Percentiles rank a stretch among this genome's conserved stretches.
phyloP scores from a whole-genome alignment of 2,329 filamentous ascomycete species.

The Aaosphaeria pasadenensis region DNA sequence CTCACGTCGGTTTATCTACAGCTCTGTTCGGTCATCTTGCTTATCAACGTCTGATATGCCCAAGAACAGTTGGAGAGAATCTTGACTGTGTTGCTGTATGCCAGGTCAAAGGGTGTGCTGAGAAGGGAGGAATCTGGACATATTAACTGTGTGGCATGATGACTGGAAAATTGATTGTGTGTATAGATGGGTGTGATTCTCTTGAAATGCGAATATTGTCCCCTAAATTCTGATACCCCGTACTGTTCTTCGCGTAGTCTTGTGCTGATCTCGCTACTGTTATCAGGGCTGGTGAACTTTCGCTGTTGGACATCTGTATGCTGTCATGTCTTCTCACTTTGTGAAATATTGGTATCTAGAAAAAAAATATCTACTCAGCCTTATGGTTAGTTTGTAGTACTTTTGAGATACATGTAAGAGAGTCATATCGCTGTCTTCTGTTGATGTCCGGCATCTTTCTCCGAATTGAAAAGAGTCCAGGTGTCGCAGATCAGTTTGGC shows the following conservation, averaged over 20 bases:
- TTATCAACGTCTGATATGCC: too few species aligned
- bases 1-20: too few species aligned
- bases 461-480: conserved; percentile 53
- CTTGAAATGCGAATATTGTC: conserved; percentile 38
- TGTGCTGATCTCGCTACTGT: conserved; percentile 7
- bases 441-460: conserved; percentile 58
- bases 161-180: background rate
- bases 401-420: conserved; percentile 45
- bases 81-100: conserved; percentile 42
- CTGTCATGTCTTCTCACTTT: conserved; percentile 43
- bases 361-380: conserved; percentile 61
- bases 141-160: background rate
- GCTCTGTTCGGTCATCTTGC: too few species aligned
- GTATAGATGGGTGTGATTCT: conserved; percentile 25
- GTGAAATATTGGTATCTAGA: conserved; percentile 37
- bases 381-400: conserved; percentile 44
- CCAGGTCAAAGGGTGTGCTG: conserved; percentile 43
- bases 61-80: conserved; percentile 39
- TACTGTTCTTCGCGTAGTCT: conserved; percentile 7
- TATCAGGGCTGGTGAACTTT: conserved; percentile 13
- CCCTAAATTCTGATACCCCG: conserved; percentile 21
- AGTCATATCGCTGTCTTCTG: conserved; percentile 54
- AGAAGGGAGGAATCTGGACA: conserved; percentile 20
- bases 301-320: conserved; percentile 28
- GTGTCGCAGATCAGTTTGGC: conserved; percentile 55